phyloP scores from a whole-genome alignment of 2,329 filamentous ascomycete genomes.

The Penicillium frequentans region DNA sequence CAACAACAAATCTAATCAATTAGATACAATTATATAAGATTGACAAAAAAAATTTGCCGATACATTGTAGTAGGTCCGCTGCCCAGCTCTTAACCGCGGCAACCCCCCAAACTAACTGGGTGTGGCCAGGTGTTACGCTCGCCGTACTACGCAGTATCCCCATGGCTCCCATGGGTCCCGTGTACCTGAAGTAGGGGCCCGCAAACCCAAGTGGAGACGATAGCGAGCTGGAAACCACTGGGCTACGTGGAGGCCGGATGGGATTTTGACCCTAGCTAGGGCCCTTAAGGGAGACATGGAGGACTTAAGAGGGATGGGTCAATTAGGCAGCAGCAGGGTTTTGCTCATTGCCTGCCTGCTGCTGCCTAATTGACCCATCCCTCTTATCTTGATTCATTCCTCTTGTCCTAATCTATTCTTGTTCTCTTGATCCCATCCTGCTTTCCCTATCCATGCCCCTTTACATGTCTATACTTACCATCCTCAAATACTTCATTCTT shows the following conservation, averaged over 20 bases:
- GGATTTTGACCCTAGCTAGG: neutral
- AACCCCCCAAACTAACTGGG: neutral
- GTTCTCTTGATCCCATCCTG: neutral
- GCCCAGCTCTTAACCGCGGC: neutral
- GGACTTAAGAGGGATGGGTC: no score
- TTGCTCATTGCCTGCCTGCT: no score
- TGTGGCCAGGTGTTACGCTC: neutral
- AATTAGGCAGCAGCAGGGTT: no score
- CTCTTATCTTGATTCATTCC: no score
- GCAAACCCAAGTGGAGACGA: neutral
- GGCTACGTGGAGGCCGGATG: neutral
- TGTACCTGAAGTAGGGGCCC: neutral
- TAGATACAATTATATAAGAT: neutral
- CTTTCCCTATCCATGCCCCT: neutral
- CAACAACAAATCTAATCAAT: neutral
- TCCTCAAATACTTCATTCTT: neutral
- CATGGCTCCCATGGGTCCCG: neutral
- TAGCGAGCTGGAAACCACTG: neutral
- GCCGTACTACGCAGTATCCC: neutral
- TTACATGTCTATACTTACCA: neutral
- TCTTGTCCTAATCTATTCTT: neutral
- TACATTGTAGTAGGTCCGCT: neutral
- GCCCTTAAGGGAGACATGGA: neutral
- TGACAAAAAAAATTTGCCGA: neutral
- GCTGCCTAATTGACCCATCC: no score